Evolutionary conservation across 352 stramenopile species (phyloP).

Genomic region (Phytopythium vexans): DNA sequence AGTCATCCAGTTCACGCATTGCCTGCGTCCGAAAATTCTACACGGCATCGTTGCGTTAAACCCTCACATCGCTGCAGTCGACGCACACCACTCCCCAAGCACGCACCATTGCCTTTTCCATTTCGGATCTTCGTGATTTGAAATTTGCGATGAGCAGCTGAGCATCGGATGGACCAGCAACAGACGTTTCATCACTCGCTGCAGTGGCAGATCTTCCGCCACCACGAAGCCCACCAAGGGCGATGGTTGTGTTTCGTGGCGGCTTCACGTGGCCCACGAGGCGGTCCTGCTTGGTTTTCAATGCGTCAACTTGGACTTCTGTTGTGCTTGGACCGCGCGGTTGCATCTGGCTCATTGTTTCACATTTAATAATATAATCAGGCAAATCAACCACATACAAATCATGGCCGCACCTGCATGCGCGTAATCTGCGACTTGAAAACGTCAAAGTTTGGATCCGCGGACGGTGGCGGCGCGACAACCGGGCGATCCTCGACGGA

Average conservation of each 20-base stretch:
- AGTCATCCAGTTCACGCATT: constrained; percentile 85
- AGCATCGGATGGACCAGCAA: constrained; percentile 36
- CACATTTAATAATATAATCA: no score
- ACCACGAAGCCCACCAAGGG: constrained; percentile 27
- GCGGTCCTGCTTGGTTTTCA: constrained; percentile 79
- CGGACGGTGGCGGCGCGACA: constrained; percentile 33
- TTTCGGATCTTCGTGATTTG: constrained; percentile 60
- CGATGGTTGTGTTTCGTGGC: constrained; percentile 58
- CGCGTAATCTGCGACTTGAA: constrained; percentile 85
- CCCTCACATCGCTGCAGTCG: not conserved
- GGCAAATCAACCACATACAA: not conserved
- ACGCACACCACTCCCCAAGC: not conserved
- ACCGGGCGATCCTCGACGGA: constrained; percentile 34
- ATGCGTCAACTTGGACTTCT: constrained; percentile 65
- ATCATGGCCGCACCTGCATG: constrained; percentile 42
- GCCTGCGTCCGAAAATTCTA: constrained; percentile 84
- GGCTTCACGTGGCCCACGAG: constrained; percentile 58
- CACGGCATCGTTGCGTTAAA: constrained; percentile 1
- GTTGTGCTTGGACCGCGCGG: constrained; percentile 74
- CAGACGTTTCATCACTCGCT: constrained; percentile 4
- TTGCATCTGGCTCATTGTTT: constrained; percentile 45
- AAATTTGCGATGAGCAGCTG: constrained; percentile 74
- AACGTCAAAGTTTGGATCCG: constrained; percentile 62
- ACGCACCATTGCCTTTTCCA: constrained; percentile 75
- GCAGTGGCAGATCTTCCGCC: constrained; percentile 4